phyloP scores from a whole-genome alignment of 176 grass and related monocot species.

The Carex myosuroides region DNA sequence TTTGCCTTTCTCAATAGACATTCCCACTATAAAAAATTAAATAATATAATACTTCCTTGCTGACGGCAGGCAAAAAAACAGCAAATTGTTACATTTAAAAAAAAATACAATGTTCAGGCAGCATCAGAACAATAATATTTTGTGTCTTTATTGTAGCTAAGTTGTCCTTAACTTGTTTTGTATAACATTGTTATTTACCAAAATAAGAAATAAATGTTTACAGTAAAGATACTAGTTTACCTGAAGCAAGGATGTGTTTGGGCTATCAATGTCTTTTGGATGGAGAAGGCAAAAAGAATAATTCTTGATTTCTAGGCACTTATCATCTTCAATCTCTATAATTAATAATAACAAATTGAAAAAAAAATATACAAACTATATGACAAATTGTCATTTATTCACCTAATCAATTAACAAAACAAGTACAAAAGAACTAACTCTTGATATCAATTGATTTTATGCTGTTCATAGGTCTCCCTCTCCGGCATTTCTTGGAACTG shows the following conservation, averaged over 20 bases:
- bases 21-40: not conserved
- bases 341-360: not conserved
- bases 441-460: slow-evolving; percentile 6
- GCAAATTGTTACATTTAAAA: not conserved
- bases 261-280: slow-evolving; percentile 41
- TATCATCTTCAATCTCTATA: not conserved
- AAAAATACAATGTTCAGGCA: not conserved
- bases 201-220: not conserved
- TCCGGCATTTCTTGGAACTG: slow-evolving; percentile 13
- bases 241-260: slow-evolving; percentile 51
- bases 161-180: not conserved
- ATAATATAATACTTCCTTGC: not conserved
- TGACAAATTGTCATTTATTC: not conserved
- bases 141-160: not conserved
- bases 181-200: not conserved
- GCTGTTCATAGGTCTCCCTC: not conserved
- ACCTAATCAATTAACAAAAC: not conserved
- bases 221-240: slow-evolving; percentile 23
- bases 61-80: slow-evolving; percentile 1
- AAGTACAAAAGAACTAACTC: slow-evolving; percentile 8
- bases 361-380: not conserved
- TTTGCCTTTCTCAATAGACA: not conserved
- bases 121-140: not conserved
- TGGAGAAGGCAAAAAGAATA: slow-evolving; percentile 50
- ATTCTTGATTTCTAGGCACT: not conserved